Conservation (phyloP, 306 rosid genomes). For the Gillenia trifoliata region DNA sequence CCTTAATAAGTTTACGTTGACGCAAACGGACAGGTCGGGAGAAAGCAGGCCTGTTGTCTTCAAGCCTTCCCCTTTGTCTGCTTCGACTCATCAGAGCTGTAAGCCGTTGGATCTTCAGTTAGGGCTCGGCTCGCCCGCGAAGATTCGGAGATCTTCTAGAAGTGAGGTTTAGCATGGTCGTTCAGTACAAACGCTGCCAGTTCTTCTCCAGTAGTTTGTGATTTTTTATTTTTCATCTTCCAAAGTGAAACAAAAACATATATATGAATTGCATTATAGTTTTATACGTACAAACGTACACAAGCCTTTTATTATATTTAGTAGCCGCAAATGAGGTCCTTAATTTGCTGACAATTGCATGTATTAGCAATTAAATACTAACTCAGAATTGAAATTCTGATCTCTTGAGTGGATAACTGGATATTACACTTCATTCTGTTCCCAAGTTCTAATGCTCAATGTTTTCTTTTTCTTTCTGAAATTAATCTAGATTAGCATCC, state of each 20-base stretch:
- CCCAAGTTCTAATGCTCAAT: neutral
- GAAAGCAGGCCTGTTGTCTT: slow-evolving; percentile 26
- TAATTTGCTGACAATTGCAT: neutral
- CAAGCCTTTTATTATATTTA: no score
- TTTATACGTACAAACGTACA: neutral
- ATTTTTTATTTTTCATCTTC: slow-evolving; percentile 10
- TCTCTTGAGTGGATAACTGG: neutral
- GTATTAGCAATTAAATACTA: no score
- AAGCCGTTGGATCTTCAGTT: slow-evolving; percentile 78
- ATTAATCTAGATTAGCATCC: neutral
- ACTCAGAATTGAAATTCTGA: no score
- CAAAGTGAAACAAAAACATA: slow-evolving; percentile 3
- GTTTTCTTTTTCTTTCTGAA: no score
- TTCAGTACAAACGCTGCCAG: neutral
- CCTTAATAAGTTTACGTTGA: slow-evolving; percentile 42
- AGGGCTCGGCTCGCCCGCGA: slow-evolving; percentile 47
- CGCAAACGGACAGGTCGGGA: slow-evolving; percentile 20
- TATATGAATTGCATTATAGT: neutral
- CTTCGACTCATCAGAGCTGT: slow-evolving; percentile 42
- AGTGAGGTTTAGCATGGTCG: slow-evolving; percentile 26
- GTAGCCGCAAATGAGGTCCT: neutral
- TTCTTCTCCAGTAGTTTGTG: slow-evolving; percentile 12
- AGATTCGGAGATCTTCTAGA: slow-evolving; percentile 35
- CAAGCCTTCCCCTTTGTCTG: slow-evolving; percentile 40
- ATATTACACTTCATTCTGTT: neutral